A percentile compares a stretch with the other conserved stretches of the same genome.
These are phyloP conservation scores for Claviceps fusiformis DNA, from an alignment of 2,329 filamentous ascomycete genomes.

Conservation along the genomic window DNA sequence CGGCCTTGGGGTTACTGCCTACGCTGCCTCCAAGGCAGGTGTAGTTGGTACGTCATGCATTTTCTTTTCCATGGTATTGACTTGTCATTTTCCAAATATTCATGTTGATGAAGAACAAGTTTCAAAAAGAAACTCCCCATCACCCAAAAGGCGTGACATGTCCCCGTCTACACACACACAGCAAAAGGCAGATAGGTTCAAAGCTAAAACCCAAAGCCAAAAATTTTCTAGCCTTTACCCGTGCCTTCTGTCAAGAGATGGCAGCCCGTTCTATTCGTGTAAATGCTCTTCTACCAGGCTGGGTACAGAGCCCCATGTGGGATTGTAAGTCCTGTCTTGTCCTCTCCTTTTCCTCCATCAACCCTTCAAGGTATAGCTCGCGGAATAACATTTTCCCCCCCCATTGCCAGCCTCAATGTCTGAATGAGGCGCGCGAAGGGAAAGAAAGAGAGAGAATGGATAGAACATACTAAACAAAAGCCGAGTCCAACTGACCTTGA, in stretches of 20 bases:
- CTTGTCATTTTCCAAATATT: slow-evolving; percentile 4
- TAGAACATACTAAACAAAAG: neutral
- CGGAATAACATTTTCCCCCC: neutral
- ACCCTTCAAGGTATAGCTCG: neutral
- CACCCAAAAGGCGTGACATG: neutral
- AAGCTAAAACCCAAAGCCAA: slow-evolving; percentile 1
- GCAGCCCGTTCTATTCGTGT: slow-evolving; percentile 51
- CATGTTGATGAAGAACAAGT: neutral
- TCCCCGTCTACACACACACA: slow-evolving; percentile 10
- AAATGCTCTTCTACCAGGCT: slow-evolving; percentile 72
- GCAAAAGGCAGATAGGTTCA: neutral
- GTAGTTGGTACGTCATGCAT: slow-evolving; percentile 45
- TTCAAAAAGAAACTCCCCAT: too few species aligned
- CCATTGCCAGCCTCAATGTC: neutral
- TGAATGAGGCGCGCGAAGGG: neutral
- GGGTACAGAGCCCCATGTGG: slow-evolving; percentile 73
- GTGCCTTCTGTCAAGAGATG: slow-evolving; percentile 50
- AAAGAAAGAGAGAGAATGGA: neutral
- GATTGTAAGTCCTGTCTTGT: slow-evolving; percentile 35
- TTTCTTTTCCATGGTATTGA: slow-evolving; percentile 1
- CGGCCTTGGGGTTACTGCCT: slow-evolving; percentile 56
- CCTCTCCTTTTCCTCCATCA: neutral
- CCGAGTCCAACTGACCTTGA: slow-evolving; percentile 22
- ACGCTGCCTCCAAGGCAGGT: slow-evolving; percentile 71
- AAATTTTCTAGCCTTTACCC: slow-evolving; percentile 44